A percentile compares a stretch with the other conserved stretches of the same genome.
phyloP scores from a whole-genome alignment of 164 flowering plant species.

The Tinospora cordifolia region DNA sequence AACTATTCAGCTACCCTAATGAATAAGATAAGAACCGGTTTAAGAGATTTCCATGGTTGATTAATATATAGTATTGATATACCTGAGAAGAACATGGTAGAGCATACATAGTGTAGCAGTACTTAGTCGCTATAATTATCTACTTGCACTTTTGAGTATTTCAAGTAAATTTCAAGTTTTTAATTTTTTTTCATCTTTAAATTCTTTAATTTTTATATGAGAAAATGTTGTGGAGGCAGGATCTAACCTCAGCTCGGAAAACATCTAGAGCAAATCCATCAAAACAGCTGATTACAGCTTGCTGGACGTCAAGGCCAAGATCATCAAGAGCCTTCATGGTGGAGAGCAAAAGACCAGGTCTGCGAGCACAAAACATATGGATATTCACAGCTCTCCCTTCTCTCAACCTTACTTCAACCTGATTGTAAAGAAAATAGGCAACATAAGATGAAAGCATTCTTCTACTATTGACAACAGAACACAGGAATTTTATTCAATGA shows the following conservation, averaged over 20 bases:
- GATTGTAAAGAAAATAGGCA: neutral
- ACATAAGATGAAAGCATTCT: neutral
- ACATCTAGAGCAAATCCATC: slow-evolving; percentile 85
- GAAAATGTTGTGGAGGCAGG: neutral
- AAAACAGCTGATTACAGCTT: slow-evolving; percentile 84
- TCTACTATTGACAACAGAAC: neutral
- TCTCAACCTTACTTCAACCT: slow-evolving; percentile 83
- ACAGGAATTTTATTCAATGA: neutral
- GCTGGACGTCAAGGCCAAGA: slow-evolving; percentile 70
- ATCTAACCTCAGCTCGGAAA: slow-evolving; percentile 79
- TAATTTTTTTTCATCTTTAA: neutral
- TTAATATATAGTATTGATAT: neutral
- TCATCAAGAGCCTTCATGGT: slow-evolving; percentile 62
- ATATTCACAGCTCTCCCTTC: slow-evolving; percentile 92
- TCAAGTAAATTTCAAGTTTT: neutral
- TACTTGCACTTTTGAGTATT: too few relatives aligned
- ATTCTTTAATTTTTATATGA: neutral
- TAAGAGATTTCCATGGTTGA: neutral
- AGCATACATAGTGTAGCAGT: too few relatives aligned
- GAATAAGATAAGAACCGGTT: neutral
- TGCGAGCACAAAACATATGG: slow-evolving; percentile 88
- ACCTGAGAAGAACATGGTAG: neutral
- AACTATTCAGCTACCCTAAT: neutral
- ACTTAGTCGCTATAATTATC: too few relatives aligned
- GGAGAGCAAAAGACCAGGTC: slow-evolving; percentile 62